Conservation (phyloP, 495 filamentous ascomycete species). For the Penicillium roqueforti region DNA sequence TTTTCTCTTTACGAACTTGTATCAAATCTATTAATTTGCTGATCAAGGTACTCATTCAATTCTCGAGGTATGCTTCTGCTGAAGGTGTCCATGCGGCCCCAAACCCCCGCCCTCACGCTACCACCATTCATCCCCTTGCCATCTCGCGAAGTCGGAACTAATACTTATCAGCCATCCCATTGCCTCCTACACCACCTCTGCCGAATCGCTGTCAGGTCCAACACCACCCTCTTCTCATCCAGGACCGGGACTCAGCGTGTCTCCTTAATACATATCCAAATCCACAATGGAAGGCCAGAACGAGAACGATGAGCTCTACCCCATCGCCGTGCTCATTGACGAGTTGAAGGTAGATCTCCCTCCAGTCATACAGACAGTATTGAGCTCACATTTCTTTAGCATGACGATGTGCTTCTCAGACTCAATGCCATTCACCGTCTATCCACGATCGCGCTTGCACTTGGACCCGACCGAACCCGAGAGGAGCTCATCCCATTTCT, state of each 20-base stretch:
- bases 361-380: constrained; percentile 7
- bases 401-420: constrained; percentile 95
- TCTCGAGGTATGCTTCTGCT: constrained; percentile 31
- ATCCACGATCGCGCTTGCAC: constrained; percentile 92
- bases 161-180: constrained; percentile 9
- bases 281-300: constrained; percentile 64
- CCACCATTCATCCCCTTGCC: constrained; percentile 26
- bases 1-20: not conserved
- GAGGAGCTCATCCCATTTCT: constrained; percentile 98
- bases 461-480: constrained; percentile 91
- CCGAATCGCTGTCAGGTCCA: constrained; percentile 25
- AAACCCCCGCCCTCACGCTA: constrained; percentile 43
- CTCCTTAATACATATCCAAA: constrained; percentile 24
- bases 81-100: constrained; percentile 38
- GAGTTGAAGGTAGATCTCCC: constrained; percentile 77
- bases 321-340: constrained; percentile 98
- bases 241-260: constrained; percentile 36
- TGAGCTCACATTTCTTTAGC: constrained; percentile 51
- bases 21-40: constrained; percentile 1
- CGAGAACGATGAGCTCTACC: constrained; percentile 95
- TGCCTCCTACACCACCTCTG: not conserved
- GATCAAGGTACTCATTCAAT: constrained; percentile 13
- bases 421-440: constrained; percentile 97
- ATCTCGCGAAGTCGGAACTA: constrained; percentile 12
- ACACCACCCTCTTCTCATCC: constrained; percentile 20